Base-by-base conservation (phyloP, 2,329 filamentous ascomycete genomes). In the Aureobasidium sp. region DNA sequence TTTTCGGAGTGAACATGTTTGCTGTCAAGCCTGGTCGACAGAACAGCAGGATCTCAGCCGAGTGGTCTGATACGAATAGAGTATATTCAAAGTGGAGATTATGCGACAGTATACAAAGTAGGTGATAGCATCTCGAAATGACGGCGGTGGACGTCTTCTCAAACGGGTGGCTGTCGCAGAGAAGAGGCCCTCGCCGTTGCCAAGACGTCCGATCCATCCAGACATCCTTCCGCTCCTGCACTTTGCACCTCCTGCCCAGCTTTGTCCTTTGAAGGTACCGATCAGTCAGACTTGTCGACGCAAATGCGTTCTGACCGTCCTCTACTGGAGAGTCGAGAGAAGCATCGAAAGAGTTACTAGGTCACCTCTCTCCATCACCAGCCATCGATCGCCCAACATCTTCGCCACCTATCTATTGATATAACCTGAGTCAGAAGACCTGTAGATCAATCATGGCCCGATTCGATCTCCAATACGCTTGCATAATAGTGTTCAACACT, bases 381-480 rank as follows among this genome's bases (percentile, higher is more conserved):
- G 29, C 1, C 17, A 15, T 6, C 47, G 36, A 36, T 14, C 47
- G 25, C 5, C 31, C 31, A 34, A 34, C 31, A 42, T 42, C 51
- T 15, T 53, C 22, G 51, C 51, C 51, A 55, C 51, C 51, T 29
- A 11, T 41, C 20, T 55, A 42, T 41, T 20, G 51, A 20, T 11
- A 42, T 11, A 29, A 42, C 9, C 22, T 2, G 51, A 55, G 37
- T 55, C 51, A 55, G n/a, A 41, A 20, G 15, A 31, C 15, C 31
- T 25, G 22, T 41, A 12, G 51, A 55, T 55, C 25, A 55, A 17
- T 9, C 37, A 55, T 12, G 8, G 37, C 37, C 37, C 37, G 51
- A 55, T 31, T 55, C 51, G 51, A 55, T 55, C 37, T 55, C 31
- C 51, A 3, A 52, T 36, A 31, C 51, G 49, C 37, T 55, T 41